Evolutionary conservation across 163 green algal genomes (phyloP), one percentile per base, ranked within the genome.

Genomic region (Trebouxiophyceae sp.): DNA sequence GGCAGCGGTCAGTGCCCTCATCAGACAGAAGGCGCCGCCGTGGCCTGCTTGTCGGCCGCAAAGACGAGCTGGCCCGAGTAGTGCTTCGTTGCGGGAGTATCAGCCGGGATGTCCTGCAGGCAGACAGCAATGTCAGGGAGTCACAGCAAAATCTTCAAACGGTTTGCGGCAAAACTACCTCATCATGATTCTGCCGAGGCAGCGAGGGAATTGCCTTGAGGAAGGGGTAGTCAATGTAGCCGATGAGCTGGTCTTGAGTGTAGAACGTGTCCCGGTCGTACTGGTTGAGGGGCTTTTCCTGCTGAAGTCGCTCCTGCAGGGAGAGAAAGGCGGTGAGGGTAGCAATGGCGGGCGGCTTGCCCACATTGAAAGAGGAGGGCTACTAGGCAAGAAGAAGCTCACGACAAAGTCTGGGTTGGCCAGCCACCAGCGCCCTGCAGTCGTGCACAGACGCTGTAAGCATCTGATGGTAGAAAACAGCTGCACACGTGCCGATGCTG

Each of bases 141-240:
- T n/a, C n/a, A n/a, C n/a, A n/a, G n/a, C n/a, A n/a, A n/a, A n/a
- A n/a, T n/a, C n/a, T n/a, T n/a, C n/a, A n/a, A n/a, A n/a, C n/a
- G n/a, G n/a, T n/a, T n/a, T n/a, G n/a, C n/a, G n/a, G n/a, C n/a
- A n/a, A n/a, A n/a, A n/a, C n/a, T n/a, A n/a, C n/a, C n/a, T n/a
- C n/a, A n/a, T n/a, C n/a, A n/a, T n/a, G n/a, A n/a, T n/a, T n/a
- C n/a, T n/a, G n/a, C n/a, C n/a, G n/a, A n/a, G n/a, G n/a, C n/a
- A n/a, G n/a, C n/a, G n/a, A n/a, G n/a, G n/a, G n/a, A n/a, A n/a
- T n/a, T 16, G 16, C 67, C 63, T 89, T 74, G 56, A 92, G 67
- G 70, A 79, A 86, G 33, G 84, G 82, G 67, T 95, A 95, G 76
- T 95, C 88, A 2, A 64, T 79, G 79, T 95, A 95, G 30, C 87